Evolutionary conservation across 1,284 basidiomycete species (phyloP).

Genomic region (Pascua guehoae): DNA sequence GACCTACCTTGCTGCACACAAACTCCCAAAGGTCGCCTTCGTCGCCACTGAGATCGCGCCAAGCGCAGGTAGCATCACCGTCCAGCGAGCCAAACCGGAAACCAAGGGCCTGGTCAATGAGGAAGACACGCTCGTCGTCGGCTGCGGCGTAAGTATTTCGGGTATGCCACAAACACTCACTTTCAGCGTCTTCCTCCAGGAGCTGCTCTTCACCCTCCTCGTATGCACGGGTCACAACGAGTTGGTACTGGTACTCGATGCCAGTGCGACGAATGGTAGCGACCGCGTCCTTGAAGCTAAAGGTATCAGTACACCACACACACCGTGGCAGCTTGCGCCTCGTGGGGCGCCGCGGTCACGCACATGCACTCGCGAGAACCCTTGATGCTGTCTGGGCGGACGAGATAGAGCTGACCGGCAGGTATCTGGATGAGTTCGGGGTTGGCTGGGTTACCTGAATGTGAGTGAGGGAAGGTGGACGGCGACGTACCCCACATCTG

Average conservation of each 20-base stretch:
- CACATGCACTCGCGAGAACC: constrained; percentile 96
- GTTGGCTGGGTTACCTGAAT: constrained; percentile 60
- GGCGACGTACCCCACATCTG: constrained; percentile 84
- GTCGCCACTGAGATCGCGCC: constrained; percentile 70
- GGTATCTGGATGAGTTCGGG: constrained; percentile 93
- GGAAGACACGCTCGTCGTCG: constrained; percentile 85
- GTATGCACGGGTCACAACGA: constrained; percentile 93
- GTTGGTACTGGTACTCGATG: constrained; percentile 84
- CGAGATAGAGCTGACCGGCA: constrained; percentile 84
- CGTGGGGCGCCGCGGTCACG: constrained; percentile 43
- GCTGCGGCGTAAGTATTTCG: constrained; percentile 52
- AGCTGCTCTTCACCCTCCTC: constrained; percentile 93
- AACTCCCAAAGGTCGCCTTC: constrained; percentile 51
- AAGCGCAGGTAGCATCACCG: constrained; percentile 76
- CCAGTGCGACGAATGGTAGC: constrained; percentile 81
- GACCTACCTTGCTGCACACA: constrained; percentile 43
- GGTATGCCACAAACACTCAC: constrained; percentile 54
- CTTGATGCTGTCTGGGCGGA: constrained; percentile 84
- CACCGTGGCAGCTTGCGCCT: neutral
- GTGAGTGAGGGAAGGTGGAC: neutral
- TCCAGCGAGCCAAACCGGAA: constrained; percentile 74
- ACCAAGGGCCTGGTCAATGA: constrained; percentile 82
- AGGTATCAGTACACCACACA: neutral
- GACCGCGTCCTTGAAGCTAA: constrained; percentile 93
- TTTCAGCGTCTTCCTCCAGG: constrained; percentile 91